A percentile compares a stretch with the other conserved stretches of the same genome.
phyloP scores from a whole-genome alignment of 148 eudicot genomes.

The Chenopodium suecicum region DNA sequence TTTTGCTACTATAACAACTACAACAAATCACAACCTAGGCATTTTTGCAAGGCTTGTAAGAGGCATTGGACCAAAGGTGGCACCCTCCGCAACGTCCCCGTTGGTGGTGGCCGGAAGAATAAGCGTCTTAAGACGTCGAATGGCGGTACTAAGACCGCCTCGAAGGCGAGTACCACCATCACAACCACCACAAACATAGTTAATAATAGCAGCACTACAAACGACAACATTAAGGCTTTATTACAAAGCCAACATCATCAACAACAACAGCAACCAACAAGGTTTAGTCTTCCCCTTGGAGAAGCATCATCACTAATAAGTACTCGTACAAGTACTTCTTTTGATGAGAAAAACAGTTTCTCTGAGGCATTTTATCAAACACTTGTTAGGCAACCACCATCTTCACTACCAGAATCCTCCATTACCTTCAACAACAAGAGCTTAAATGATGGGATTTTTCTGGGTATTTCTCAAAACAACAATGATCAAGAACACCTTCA shows the following conservation, averaged over 20 bases:
- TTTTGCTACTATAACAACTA: slow-evolving; percentile 95
- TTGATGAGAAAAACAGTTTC: slow-evolving; percentile 26
- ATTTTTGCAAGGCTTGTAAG: slow-evolving; percentile 86
- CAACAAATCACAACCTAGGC: slow-evolving; percentile 87
- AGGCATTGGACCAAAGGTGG: slow-evolving; percentile 99
- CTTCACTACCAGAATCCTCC: slow-evolving; percentile 13
- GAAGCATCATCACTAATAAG: background rate
- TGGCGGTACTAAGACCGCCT: slow-evolving; percentile 23
- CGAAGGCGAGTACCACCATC: slow-evolving; percentile 22
- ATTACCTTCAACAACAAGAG: slow-evolving; percentile 22
- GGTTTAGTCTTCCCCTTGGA: slow-evolving; percentile 18
- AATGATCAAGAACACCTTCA: slow-evolving; percentile 39
- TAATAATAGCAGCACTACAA: background rate
- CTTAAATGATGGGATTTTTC: slow-evolving; percentile 21
- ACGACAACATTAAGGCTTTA: slow-evolving; percentile 11
- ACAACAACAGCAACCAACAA: background rate
- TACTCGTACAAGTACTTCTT: background rate
- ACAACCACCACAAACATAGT: slow-evolving; percentile 5
- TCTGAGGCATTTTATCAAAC: slow-evolving; percentile 30
- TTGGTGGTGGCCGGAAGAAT: slow-evolving; percentile 89
- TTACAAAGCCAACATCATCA: slow-evolving; percentile 15
- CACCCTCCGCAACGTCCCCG: slow-evolving; percentile 84
- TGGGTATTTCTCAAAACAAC: slow-evolving; percentile 15
- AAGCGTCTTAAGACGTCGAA: slow-evolving; percentile 54
- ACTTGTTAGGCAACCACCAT: slow-evolving; percentile 20